Percentiles rank a stretch among this genome's conserved stretches.
These are phyloP conservation scores for Neurospora sp. DNA, from an alignment of 2,329 filamentous ascomycete genomes.

Conservation along the genomic window DNA sequence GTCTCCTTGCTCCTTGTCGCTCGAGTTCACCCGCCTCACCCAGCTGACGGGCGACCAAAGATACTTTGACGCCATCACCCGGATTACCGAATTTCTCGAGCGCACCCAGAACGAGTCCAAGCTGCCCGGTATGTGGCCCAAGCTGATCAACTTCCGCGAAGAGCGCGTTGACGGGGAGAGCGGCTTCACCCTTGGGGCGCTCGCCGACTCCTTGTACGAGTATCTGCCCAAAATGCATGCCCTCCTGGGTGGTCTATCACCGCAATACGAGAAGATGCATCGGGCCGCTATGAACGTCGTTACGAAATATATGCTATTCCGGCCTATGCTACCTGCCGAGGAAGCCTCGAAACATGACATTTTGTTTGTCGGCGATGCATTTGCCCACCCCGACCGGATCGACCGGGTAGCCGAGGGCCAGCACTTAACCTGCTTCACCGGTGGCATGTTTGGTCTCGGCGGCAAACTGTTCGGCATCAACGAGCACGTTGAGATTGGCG, in stretches of 20 bases:
- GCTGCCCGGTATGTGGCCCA: constrained; percentile 71
- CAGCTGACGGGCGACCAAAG: constrained; percentile 59
- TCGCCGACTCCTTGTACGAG: constrained; percentile 48
- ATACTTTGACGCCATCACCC: constrained; percentile 66
- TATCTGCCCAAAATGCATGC: constrained; percentile 53
- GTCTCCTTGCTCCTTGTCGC: constrained; percentile 46
- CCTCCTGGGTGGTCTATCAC: constrained; percentile 52
- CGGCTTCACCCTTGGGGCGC: constrained; percentile 42
- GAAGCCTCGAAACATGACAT: constrained; percentile 53
- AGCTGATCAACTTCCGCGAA: constrained; percentile 48
- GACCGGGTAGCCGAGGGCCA: constrained; percentile 25
- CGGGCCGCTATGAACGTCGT: constrained; percentile 47
- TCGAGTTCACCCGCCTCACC: constrained; percentile 62
- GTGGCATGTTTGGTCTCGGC: constrained; percentile 37
- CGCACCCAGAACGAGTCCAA: constrained; percentile 55
- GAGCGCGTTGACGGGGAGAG: constrained; percentile 29
- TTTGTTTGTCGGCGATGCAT: constrained; percentile 41
- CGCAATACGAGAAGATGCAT: constrained; percentile 56
- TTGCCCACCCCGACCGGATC: constrained; percentile 15
- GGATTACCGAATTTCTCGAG: constrained; percentile 62
- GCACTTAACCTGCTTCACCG: constrained; percentile 37
- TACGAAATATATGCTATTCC: constrained; percentile 55
- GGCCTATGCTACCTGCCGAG: constrained; percentile 52
- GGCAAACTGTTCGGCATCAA: constrained; percentile 34
- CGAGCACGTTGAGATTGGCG: constrained; percentile 35